phyloP scores from a whole-genome alignment of 108 stramenopile genomes.

The Cyclotella atomus region DNA sequence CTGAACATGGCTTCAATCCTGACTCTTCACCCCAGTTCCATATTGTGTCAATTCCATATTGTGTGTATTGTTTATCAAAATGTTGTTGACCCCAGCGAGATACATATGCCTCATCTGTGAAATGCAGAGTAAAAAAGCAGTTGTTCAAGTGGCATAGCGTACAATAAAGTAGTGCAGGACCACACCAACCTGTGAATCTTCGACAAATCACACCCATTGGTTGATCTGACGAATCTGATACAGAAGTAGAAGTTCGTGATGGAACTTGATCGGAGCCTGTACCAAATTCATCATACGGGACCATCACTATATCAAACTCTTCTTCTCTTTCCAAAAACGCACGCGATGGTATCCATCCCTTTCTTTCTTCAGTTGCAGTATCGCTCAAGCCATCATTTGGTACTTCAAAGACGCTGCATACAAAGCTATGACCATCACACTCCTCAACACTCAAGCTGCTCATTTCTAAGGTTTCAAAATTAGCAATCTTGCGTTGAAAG shows the following conservation, averaged over 20 bases:
- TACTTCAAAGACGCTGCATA: constrained; percentile 82
- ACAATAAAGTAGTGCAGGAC: too few species aligned
- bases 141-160: too few species aligned
- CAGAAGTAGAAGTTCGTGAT: not conserved
- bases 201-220: constrained; percentile 67
- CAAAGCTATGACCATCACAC: constrained; percentile 54
- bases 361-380: not conserved
- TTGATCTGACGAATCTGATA: not conserved
- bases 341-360: constrained; percentile 31
- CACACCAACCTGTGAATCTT: too few species aligned
- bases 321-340: constrained; percentile 59
- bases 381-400: constrained; percentile 52
- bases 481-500: constrained; percentile 79
- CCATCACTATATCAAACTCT: constrained; percentile 70
- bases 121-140: too few species aligned
- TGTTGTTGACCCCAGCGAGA: constrained; percentile 68
- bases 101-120: constrained; percentile 74
- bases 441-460: constrained; percentile 71
- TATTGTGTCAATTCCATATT: constrained; percentile 76
- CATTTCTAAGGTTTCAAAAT: constrained; percentile 74
- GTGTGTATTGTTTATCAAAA: constrained; percentile 57
- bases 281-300: constrained; percentile 43
- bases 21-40: constrained; percentile 78
- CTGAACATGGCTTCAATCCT: constrained; percentile 79
- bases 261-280: constrained; percentile 19